Base-by-base conservation (phyloP, 148 eudicot species). In the Hydrangea macrophylla region DNA sequence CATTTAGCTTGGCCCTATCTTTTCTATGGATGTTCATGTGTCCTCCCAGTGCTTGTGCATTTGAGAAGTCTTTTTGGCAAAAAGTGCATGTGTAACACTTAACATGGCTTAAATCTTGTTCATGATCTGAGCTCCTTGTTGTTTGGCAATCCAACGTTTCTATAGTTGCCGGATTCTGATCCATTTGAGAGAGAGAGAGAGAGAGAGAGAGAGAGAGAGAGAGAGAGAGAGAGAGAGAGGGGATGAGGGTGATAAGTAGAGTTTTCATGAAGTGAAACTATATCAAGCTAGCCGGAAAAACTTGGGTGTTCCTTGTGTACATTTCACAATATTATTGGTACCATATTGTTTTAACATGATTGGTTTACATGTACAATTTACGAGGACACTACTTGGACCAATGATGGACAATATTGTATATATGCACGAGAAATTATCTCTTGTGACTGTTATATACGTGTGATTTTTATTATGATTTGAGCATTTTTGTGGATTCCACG, bases 11-110 rank as follows among this genome's bases (percentile, higher is more conserved):
- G 4, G 84, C 81, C 9, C 80, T 78, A 20, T 83, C 87, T 65
- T 72, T 72, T 36, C 87, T 64, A 62, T 83, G 87, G 30, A 80
- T 83, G 63, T 83, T 83, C 87, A 83, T 83, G 62, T 81, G 84
- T 12, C 84, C 84, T 28, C 84, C 84, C 13, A 81, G 68, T 2
- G 84, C 53, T 18, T 83, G 84, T 31, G 87, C 84, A 50, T 83
- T 83, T 36, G 84, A 80, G 44, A 83, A 83, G 7, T 82, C 87
- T 73, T 78, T 78, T 44, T 78, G 75, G 70, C 87, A 83, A 32
- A 83, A 83, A n/a, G 55, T 72, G 75, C 87, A 83, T 5, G 71
- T 55, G 28, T 78, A 80, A 0, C 82, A 74, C 55, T 75, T 76
- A 12, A 31, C 64, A 44, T 44, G 51, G 51, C 51, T 20, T 44